Base-by-base conservation (phyloP, 2,329 filamentous ascomycete genomes). In the Aspergillus ruber region DNA sequence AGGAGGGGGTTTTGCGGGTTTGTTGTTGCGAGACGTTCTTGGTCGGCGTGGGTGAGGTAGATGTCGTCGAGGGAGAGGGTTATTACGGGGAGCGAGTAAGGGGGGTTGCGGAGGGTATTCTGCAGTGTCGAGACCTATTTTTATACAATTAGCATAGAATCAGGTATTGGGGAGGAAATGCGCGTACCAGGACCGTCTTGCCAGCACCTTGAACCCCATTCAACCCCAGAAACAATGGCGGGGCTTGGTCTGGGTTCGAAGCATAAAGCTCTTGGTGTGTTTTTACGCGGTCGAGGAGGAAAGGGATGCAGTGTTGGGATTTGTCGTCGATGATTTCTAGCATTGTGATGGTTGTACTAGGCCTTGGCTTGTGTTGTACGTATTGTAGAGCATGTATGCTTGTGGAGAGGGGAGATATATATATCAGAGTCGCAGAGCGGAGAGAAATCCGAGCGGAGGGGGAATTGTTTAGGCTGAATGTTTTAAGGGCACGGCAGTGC, bases 201-300 rank as follows among this genome's bases (percentile, higher is more conserved):
- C 91, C 91, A 33, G 88, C 85, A 51, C 91, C 91, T 71, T 96
- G 91, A 23, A 95, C 82, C 51, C 90, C 91, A 59, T 94, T 95
- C 59, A 97, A 79, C 42, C 90, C 91, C 53, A 96, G 78, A 65
- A 95, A 82, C 67, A 95, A 87, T 23, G 90, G 89, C 17, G 77
- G 78, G 56, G 62, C 56, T 46, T 48, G 47, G 18, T 56, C 53
- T 44, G 72, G 62, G 46, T 60, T 59, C 49, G 63, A 52, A 35
- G 61, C 62, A 53, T 69, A 63, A 51, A 68, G 70, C 15, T 65
- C 59, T 51, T 71, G 72, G 63, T 85, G 79, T 32, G 65, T 53
- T 49, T 74, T 64, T 48, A 88, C 73, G 41, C 76, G 79, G 35
- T 79, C 71, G 32, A 86, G 75, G 51, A 90, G 85, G 66, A 91